Conservation (phyloP, 2,329 filamentous ascomycete genomes). For the Phialophora tarda region DNA sequence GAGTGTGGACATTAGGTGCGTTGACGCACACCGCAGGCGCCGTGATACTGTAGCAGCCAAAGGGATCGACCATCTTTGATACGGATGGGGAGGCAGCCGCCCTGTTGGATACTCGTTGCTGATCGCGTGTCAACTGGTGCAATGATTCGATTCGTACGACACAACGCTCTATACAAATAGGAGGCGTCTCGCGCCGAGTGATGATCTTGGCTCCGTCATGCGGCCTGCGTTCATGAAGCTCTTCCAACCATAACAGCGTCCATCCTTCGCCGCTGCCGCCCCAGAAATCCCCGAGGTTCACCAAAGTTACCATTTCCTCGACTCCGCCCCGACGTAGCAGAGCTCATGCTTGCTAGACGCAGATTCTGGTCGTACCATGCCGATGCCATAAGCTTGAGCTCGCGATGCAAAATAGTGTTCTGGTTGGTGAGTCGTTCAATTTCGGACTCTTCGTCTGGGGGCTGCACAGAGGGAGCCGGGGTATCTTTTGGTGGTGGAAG, state of each 20-base stretch:
- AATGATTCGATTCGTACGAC: background rate
- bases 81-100: background rate
- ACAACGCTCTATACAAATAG: conserved; percentile 5
- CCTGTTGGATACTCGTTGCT: background rate
- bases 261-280: conserved; percentile 51
- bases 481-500: conserved; percentile 29
- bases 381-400: conserved; percentile 53
- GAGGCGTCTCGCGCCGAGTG: background rate
- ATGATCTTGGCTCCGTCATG: background rate
- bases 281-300: conserved; percentile 52
- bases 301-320: conserved; percentile 46
- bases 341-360: conserved; percentile 52
- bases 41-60: background rate
- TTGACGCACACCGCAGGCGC: background rate
- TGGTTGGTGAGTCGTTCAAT: conserved; percentile 31
- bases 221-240: conserved; percentile 1
- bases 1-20: background rate
- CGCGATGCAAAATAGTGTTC: conserved; percentile 43
- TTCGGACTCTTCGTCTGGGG: conserved; percentile 27
- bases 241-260: conserved; percentile 41
- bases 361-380: conserved; percentile 56
- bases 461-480: background rate
- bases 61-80: background rate
- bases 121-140: background rate
- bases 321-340: conserved; percentile 46